Evolutionary conservation across 2,329 filamentous ascomycete species (phyloP).

Genomic region (Colletotrichum costaricense): DNA sequence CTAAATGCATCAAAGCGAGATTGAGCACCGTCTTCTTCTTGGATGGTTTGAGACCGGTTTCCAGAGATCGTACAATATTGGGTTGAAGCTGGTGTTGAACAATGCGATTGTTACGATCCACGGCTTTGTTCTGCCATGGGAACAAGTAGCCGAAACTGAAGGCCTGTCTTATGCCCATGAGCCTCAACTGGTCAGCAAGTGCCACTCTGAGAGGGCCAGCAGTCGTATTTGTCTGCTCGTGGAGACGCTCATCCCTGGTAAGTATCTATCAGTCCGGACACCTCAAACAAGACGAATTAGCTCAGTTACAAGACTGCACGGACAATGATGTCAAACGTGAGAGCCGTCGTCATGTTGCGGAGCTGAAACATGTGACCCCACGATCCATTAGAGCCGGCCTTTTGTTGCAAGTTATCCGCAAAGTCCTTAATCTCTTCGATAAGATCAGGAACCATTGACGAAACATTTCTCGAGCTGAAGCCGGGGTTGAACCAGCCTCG

Average conservation of each 20-base stretch:
- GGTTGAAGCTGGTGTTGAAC: slow-evolving; percentile 1
- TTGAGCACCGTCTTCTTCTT: slow-evolving; percentile 24
- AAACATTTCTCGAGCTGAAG: slow-evolving; percentile 39
- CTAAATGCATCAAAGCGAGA: slow-evolving; percentile 13
- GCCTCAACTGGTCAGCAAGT: slow-evolving; percentile 10
- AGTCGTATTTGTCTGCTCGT: slow-evolving; percentile 41
- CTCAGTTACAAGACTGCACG: slow-evolving; percentile 39
- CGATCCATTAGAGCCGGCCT: background rate
- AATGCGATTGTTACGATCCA: slow-evolving; percentile 17
- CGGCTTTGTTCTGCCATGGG: slow-evolving; percentile 17
- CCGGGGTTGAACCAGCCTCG: slow-evolving; percentile 47
- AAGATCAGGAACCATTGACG: slow-evolving; percentile 9
- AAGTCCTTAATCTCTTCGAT: slow-evolving; percentile 18
- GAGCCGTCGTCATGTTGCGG: slow-evolving; percentile 15
- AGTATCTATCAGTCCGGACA: slow-evolving; percentile 8
- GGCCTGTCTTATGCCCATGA: slow-evolving; percentile 43
- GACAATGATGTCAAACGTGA: slow-evolving; percentile 43
- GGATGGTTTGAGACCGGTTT: slow-evolving; percentile 6
- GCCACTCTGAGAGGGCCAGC: slow-evolving; percentile 10
- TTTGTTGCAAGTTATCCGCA: background rate
- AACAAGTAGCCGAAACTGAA: slow-evolving; percentile 47
- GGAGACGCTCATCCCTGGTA: slow-evolving; percentile 43
- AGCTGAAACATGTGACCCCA: slow-evolving; percentile 29
- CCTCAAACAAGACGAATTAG: background rate
- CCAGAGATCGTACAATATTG: slow-evolving; percentile 1